Evolutionary conservation across 352 stramenopile species (phyloP).

Genomic region (Phytophthora aleatoria): DNA sequence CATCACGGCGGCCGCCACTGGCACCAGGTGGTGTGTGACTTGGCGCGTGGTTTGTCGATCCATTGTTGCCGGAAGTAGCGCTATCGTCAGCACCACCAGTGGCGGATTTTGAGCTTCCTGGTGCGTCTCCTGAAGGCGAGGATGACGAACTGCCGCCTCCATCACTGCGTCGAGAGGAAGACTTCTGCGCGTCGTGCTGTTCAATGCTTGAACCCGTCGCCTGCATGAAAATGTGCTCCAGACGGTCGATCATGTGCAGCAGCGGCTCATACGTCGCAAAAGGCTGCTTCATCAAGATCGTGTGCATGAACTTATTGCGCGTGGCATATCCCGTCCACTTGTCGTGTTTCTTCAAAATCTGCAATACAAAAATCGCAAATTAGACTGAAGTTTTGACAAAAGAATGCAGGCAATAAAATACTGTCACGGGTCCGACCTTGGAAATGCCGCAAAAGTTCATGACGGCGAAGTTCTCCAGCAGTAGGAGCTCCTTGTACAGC

Average conservation of each 20-base stretch:
- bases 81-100: conserved; percentile 12
- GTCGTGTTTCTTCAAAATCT: conserved; percentile 92
- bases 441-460: conserved; percentile 92
- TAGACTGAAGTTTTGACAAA: neutral
- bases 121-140: conserved; percentile 21
- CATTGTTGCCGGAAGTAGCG: conserved; percentile 18
- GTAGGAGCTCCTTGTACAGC: conserved; percentile 86
- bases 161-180: conserved; percentile 42
- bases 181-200: conserved; percentile 76
- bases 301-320: conserved; percentile 90
- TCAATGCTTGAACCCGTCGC: conserved; percentile 87
- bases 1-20: conserved; percentile 21
- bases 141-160: conserved; percentile 36
- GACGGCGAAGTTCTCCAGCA: conserved; percentile 89
- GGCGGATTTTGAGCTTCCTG: conserved; percentile 9
- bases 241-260: conserved; percentile 85
- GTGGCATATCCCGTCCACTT: conserved; percentile 93
- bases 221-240: conserved; percentile 90
- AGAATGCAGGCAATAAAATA: neutral
- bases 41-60: conserved; percentile 33
- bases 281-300: conserved; percentile 89
- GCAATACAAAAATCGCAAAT: conserved; percentile 7
- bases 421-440: conserved; percentile 46
- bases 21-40: conserved; percentile 36
- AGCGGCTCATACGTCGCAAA: conserved; percentile 87